Evolutionary conservation across 768 basidiomycete species (phyloP), one percentile per base, ranked within the genome.

Genomic region (Dendrothele bispora): DNA sequence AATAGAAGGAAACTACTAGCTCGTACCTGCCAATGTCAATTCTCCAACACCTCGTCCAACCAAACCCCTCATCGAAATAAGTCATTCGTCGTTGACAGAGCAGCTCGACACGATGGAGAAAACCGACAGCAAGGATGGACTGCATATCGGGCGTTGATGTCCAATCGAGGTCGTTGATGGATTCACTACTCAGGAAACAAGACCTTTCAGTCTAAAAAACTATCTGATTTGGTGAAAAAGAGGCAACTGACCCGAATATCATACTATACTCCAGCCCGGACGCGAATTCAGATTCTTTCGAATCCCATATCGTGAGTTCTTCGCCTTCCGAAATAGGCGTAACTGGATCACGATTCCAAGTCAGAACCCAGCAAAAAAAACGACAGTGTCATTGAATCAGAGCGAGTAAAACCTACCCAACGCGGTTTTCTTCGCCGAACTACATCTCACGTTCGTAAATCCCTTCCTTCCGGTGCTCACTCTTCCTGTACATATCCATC

Each of bases 231-330:
- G n/a, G 30, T 34, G 26, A 26, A 43, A 15, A 48, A 43, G 14
- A 20, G 34, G 12, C 39, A 7, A 54, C 72, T 54, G 58, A 91
- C 90, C 71, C 74, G 51, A 80, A 84, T 12, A 80, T 63, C 30
- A 75, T 72, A 34, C 76, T 73, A 60, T 85, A 88, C 64, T 97
- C 95, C 39, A 95, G 70, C 2, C 95, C 95, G 4, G 88, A 86
- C 7, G 91, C 84, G 64, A 98, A 98, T 64, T 95, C 91, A 15
- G 90, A 94, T 64, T 90, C 89, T 43, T 87, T 87, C 0, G 94
- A 97, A 65, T 98, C 93, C 95, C 95, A 98, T 15, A 98, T 92
- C 0, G 92, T 93, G 38, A 98, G 65, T 60, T 95, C 91, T 49
- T 88, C 77, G 1, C 86, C 86, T 17, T 80, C 77, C 0, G 72